phyloP scores from a whole-genome alignment of 768 basidiomycete species.

The Neoboletus brunneissimus region DNA sequence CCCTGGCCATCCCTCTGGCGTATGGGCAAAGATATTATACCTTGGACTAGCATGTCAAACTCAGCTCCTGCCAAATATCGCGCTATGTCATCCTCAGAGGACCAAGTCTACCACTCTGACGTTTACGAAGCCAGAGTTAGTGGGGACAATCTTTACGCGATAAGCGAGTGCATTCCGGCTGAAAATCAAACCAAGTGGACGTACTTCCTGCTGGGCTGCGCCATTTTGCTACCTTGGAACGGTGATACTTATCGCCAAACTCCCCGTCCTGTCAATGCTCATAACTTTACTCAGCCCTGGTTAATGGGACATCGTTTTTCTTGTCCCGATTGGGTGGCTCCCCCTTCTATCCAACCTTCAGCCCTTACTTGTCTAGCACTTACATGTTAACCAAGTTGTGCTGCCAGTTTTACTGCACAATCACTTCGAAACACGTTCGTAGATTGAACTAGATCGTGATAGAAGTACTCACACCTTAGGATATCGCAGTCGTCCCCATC shows the following conservation, averaged over 20 bases:
- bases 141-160: neutral
- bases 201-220: constrained; percentile 1
- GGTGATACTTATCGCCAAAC: neutral
- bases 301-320: neutral
- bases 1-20: neutral
- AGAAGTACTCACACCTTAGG: neutral
- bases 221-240: neutral
- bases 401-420: neutral
- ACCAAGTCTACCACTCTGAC: neutral
- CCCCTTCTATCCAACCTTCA: neutral
- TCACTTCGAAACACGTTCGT: neutral
- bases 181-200: neutral
- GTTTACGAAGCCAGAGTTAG: neutral
- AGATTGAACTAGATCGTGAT: neutral
- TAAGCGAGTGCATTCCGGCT: neutral
- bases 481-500: neutral
- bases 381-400: neutral
- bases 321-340: neutral
- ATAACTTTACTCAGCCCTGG: neutral
- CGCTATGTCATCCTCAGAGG: neutral
- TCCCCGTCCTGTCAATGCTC: neutral
- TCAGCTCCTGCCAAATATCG: neutral
- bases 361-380: neutral
- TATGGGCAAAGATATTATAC: too few species aligned
- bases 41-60: neutral